Conservation (phyloP, 495 filamentous ascomycete species). For the Neurospora sp. region DNA sequence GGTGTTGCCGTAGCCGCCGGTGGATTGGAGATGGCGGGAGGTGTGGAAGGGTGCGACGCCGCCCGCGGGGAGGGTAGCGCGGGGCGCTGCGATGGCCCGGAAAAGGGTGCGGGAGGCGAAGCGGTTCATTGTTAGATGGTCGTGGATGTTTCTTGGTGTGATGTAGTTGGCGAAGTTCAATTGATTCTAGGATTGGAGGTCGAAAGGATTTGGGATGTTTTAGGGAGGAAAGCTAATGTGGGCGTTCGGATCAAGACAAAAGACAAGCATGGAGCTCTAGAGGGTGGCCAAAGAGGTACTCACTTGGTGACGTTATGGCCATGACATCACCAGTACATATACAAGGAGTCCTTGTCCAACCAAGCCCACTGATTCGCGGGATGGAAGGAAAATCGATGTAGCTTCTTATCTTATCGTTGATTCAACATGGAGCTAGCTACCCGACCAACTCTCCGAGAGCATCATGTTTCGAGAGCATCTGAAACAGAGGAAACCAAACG, state of each 20-base stretch:
- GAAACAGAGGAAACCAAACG: too few relatives aligned
- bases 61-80: background rate
- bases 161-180: background rate
- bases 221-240: background rate
- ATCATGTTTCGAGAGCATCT: too few relatives aligned
- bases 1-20: background rate
- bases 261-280: background rate
- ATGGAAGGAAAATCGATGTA: background rate
- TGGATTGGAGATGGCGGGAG: background rate
- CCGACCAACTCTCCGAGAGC: too few relatives aligned
- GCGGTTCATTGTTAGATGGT: constrained; percentile 6
- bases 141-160: background rate
- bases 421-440: background rate
- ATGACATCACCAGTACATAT: background rate
- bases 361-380: background rate
- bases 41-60: background rate
- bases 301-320: background rate
- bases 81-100: background rate
- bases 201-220: background rate
- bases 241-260: too few relatives aligned
- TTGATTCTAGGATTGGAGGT: background rate
- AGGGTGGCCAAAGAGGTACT: background rate
- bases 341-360: background rate
- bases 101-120: background rate
- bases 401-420: background rate